A percentile compares a stretch with the other conserved stretches of the same genome.
These are phyloP conservation scores for Naganishia vishniacii DNA, from an alignment of 768 basidiomycete genomes.

Conservation along the genomic window DNA sequence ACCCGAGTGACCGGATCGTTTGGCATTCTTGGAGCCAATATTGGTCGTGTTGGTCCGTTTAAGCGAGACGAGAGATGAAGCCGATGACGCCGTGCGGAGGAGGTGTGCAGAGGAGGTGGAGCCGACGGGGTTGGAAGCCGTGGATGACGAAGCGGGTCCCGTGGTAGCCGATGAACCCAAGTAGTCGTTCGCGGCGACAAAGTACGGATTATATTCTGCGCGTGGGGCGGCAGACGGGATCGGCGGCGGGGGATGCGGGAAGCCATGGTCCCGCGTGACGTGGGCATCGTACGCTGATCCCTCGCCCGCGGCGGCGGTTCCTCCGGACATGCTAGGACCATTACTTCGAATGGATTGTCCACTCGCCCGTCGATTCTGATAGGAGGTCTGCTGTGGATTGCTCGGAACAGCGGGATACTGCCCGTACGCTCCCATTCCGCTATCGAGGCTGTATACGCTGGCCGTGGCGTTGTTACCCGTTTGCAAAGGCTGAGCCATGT, in stretches of 20 bases:
- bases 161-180: slow-evolving; percentile 45
- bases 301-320: slow-evolving; percentile 26
- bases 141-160: no score
- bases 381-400: slow-evolving; percentile 2
- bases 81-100: slow-evolving; percentile 35
- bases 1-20: slow-evolving; percentile 40
- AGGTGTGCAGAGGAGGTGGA: slow-evolving; percentile 29
- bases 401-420: slow-evolving; percentile 19
- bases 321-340: slow-evolving; percentile 24
- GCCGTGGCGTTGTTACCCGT: background rate
- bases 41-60: slow-evolving; percentile 41
- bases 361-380: background rate
- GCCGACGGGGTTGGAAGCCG: no score
- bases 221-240: slow-evolving; percentile 27
- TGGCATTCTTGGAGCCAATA: slow-evolving; percentile 46
- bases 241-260: slow-evolving; percentile 4
- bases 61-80: slow-evolving; percentile 38
- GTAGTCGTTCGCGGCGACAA: slow-evolving; percentile 46
- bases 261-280: background rate
- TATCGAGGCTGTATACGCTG: slow-evolving; percentile 44
- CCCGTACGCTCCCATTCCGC: slow-evolving; percentile 45
- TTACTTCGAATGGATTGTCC: background rate
- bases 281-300: slow-evolving; percentile 5
- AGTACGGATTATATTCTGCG: slow-evolving; percentile 47
- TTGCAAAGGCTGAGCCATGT: no score